Evolutionary conservation across 1,284 basidiomycete species (phyloP), one percentile per base, ranked within the genome.

Genomic region (Blastosporella zonata): DNA sequence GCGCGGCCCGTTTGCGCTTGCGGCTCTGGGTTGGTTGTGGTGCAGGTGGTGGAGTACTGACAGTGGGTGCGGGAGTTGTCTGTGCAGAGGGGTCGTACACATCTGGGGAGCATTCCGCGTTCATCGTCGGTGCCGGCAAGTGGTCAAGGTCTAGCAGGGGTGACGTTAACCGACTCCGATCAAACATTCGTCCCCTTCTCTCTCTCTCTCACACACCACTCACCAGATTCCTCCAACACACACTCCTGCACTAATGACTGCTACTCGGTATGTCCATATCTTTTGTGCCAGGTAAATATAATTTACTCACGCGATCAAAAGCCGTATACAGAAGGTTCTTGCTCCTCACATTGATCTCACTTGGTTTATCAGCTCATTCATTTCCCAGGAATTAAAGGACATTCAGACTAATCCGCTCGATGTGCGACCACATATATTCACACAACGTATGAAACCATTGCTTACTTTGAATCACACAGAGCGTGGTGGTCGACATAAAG

Each of bases 281-380:
- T 9, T 15, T 38, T 31, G n/a, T 7, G 15, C 20, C 20, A n/a
- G n/a, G 10, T 20, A 42, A 59, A 18, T 47, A 36, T 40, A 21
- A 34, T 42, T 44, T 43, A 49, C 25, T 29, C 35, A 42, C 34
- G 44, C 47, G 6, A 43, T 52, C 20, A 25, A 29, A 55, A 87
- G 85, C 53, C 84, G 85, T 41, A 82, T 88, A 27, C 82, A 85
- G 60, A 86, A 82, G 72, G 85, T 86, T 60, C 37, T 33, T 45
- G 51, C 43, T 23, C 27, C 33, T 44, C 46, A 36, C 34, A 9
- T 46, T 29, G 42, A 29, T 52, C 43, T 34, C 36, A 22, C 20
- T 22, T 2, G n/a, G 20, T 31, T 51, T 25, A 49, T 54, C 44
- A 37, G 49, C 37, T 42, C 47, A 15, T 27, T 15, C 9, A 21